Evolutionary conservation across 768 basidiomycete genomes (phyloP).

Genomic region (Inosperma sp.): DNA sequence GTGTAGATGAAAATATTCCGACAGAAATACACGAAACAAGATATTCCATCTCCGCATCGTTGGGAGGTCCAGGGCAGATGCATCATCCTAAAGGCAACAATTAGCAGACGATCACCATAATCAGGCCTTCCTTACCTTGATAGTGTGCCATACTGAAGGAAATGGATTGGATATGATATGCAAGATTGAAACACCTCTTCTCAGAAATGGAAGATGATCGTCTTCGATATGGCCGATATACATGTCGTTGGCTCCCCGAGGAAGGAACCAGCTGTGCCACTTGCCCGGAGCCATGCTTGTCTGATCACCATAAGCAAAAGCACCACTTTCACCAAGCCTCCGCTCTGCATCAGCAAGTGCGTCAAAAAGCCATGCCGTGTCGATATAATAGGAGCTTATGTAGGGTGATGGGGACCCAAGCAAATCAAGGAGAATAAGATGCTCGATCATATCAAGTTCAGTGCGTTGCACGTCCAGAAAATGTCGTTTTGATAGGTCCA

Average conservation of each 20-base stretch:
- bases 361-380: slow-evolving; percentile 94
- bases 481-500: slow-evolving; percentile 55
- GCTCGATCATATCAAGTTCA: slow-evolving; percentile 76
- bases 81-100: slow-evolving; percentile 67
- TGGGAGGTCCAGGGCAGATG: slow-evolving; percentile 73
- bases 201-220: slow-evolving; percentile 90
- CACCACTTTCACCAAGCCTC: slow-evolving; percentile 60
- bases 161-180: slow-evolving; percentile 91
- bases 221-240: slow-evolving; percentile 71
- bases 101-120: neutral
- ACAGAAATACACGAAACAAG: slow-evolving; percentile 79
- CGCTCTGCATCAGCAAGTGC: slow-evolving; percentile 66
- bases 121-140: slow-evolving; percentile 47
- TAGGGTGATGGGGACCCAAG: slow-evolving; percentile 72
- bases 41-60: slow-evolving; percentile 90
- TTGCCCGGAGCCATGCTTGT: slow-evolving; percentile 42
- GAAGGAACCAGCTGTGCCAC: slow-evolving; percentile 65
- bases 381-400: slow-evolving; percentile 76
- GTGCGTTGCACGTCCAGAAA: slow-evolving; percentile 52
- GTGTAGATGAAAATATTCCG: slow-evolving; percentile 79
- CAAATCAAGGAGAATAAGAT: slow-evolving; percentile 89
- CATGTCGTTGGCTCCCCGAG: slow-evolving; percentile 36
- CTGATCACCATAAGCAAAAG: slow-evolving; percentile 48
- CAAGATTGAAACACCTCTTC: slow-evolving; percentile 76
- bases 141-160: slow-evolving; percentile 84